phyloP scores from a whole-genome alignment of 1,139 yeast genomes.

The Pichia sp. region DNA sequence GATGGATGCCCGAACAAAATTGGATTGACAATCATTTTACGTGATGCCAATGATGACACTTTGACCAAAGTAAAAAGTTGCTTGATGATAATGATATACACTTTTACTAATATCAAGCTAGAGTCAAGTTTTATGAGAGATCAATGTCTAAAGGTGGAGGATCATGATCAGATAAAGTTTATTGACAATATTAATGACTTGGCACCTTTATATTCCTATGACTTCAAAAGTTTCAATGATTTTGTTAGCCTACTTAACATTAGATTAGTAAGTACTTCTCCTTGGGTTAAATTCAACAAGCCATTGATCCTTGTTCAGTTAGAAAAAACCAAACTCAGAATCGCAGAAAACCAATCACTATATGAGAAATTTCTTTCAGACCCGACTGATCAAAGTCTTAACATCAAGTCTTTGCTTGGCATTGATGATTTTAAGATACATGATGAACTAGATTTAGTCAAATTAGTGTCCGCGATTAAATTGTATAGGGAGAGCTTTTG shows the following conservation, averaged over 20 bases:
- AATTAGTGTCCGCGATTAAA: constrained; percentile 38
- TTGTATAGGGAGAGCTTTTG: constrained; percentile 33
- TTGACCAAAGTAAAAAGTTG: constrained; percentile 71
- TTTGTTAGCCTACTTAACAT: constrained; percentile 38
- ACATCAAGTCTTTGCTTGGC: neutral
- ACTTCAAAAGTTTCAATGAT: constrained; percentile 27
- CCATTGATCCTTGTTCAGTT: constrained; percentile 43
- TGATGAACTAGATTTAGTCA: constrained; percentile 29
- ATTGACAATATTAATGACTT: constrained; percentile 4
- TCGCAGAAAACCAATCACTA: constrained; percentile 29
- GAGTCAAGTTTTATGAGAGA: constrained; percentile 82
- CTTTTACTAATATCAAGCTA: constrained; percentile 68
- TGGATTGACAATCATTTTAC: constrained; percentile 77
- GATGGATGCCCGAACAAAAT: constrained; percentile 69
- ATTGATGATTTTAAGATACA: constrained; percentile 2
- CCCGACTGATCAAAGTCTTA: constrained; percentile 8
- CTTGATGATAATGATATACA: constrained; percentile 73
- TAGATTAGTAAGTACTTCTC: constrained; percentile 45
- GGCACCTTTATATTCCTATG: constrained; percentile 19
- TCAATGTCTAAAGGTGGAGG: constrained; percentile 45
- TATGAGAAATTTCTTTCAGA: constrained; percentile 21
- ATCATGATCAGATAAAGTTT: constrained; percentile 1
- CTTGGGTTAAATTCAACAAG: constrained; percentile 42
- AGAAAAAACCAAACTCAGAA: constrained; percentile 34
- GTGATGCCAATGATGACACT: constrained; percentile 66